phyloP scores from a whole-genome alignment of 1,284 basidiomycete genomes.

The Phylloboletellus chloephorus region DNA sequence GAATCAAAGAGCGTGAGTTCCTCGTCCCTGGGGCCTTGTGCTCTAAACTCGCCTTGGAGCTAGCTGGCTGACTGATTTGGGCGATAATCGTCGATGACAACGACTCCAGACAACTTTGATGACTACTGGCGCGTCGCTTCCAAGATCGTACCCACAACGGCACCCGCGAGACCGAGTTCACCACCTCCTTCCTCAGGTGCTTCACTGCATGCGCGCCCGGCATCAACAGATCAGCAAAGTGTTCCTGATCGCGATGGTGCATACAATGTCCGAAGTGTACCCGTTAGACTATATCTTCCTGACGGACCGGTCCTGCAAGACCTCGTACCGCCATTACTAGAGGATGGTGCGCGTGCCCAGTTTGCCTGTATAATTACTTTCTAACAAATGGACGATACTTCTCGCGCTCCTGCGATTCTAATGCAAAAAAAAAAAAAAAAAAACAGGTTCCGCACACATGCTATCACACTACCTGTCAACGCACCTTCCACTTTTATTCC shows the following conservation, averaged over 20 bases:
- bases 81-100: conserved; percentile 14
- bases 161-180: conserved; percentile 51
- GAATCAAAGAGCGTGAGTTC: conserved; percentile 77
- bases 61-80: conserved; percentile 24
- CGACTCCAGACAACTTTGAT: conserved; percentile 80
- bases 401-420: not conserved
- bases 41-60: conserved; percentile 18
- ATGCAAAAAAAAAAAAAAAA: conserved; percentile 1
- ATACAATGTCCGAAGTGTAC: conserved; percentile 81
- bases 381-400: conserved; percentile 4
- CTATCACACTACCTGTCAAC: conserved; percentile 55
- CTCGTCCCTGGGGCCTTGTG: conserved; percentile 14
- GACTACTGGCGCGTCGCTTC: conserved; percentile 89
- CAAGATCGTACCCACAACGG: conserved; percentile 71
- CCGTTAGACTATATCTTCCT: conserved; percentile 86
- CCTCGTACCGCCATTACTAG: conserved; percentile 71
- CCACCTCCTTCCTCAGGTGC: conserved; percentile 46
- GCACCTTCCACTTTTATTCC: conserved; percentile 65
- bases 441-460: conserved; percentile 55
- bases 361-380: not conserved
- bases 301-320: conserved; percentile 90
- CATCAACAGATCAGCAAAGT: conserved; percentile 59
- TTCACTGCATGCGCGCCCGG: conserved; percentile 58
- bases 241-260: conserved; percentile 65
- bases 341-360: conserved; percentile 47